Conservation (phyloP, 192 early-diverging fungal species). For the Rhizophagus clarus region DNA sequence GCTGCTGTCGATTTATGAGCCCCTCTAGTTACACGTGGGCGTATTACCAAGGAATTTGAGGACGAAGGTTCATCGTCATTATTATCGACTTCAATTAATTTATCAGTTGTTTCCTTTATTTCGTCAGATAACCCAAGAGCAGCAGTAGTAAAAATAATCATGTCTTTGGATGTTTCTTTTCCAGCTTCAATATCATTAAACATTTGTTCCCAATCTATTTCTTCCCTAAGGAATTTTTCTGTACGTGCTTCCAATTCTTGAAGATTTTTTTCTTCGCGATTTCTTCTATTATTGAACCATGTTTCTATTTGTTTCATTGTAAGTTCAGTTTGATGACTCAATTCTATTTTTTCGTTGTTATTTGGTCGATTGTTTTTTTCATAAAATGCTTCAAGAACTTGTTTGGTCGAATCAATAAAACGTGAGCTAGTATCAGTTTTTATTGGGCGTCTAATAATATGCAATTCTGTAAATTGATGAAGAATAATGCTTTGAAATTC, state of each 20-base stretch:
- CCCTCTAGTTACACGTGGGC: neutral
- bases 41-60: neutral
- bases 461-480: neutral
- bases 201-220: conserved; percentile 18
- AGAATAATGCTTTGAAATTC: neutral
- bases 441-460: neutral
- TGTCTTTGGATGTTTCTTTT: neutral
- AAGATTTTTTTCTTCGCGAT: neutral
- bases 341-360: neutral
- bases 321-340: neutral
- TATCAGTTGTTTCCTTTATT: neutral
- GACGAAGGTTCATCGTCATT: neutral
- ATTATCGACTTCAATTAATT: neutral
- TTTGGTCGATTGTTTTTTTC: neutral
- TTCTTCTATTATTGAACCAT: conserved; percentile 31
- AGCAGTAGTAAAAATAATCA: neutral
- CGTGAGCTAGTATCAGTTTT: neutral
- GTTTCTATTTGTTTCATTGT: conserved; percentile 22
- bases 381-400: conserved; percentile 26
- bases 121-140: neutral
- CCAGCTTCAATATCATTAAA: neutral
- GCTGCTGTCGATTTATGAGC: conserved; percentile 3
- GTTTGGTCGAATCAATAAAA: neutral
- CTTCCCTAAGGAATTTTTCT: neutral
- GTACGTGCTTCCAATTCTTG: neutral